phyloP scores from a whole-genome alignment of 2,329 filamentous ascomycete species.

The Teratosphaeria nubilosa region DNA sequence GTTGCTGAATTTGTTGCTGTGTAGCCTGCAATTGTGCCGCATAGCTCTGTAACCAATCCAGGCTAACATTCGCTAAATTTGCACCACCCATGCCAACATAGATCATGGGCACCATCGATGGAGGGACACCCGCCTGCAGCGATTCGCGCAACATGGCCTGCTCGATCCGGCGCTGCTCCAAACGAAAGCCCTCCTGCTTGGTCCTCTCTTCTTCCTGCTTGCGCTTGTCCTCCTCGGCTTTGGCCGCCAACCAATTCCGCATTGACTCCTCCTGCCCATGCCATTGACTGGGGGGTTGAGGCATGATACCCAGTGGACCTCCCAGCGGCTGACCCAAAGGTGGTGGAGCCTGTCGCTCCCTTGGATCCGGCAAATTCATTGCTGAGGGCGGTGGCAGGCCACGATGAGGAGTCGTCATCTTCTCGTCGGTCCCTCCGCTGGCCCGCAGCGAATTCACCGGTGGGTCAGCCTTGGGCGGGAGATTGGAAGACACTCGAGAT shows the following conservation, averaged over 20 bases:
- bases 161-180: constrained; percentile 44
- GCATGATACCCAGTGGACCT: constrained; percentile 27
- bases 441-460: constrained; percentile 31
- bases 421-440: constrained; percentile 25
- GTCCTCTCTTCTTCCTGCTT: constrained; percentile 46
- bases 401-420: constrained; percentile 43
- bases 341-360: constrained; percentile 22
- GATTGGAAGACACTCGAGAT: constrained; percentile 32
- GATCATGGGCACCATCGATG: constrained; percentile 43
- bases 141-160: constrained; percentile 44
- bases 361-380: constrained; percentile 41
- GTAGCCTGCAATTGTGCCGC: constrained; percentile 35
- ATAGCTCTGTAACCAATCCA: constrained; percentile 43
- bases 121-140: constrained; percentile 41
- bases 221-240: constrained; percentile 42
- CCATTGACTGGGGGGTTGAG: constrained; percentile 38
- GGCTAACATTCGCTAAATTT: constrained; percentile 37
- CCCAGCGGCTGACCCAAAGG: constrained; percentile 22
- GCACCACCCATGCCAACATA: constrained; percentile 43
- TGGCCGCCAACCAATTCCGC: constrained; percentile 42
- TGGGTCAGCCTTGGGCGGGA: constrained; percentile 30
- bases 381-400: constrained; percentile 44
- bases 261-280: constrained; percentile 42
- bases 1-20: constrained; percentile 30
- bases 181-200: constrained; percentile 37